Base-by-base conservation (phyloP, 2,329 filamentous ascomycete species). In the Xylariaceae sp. region DNA sequence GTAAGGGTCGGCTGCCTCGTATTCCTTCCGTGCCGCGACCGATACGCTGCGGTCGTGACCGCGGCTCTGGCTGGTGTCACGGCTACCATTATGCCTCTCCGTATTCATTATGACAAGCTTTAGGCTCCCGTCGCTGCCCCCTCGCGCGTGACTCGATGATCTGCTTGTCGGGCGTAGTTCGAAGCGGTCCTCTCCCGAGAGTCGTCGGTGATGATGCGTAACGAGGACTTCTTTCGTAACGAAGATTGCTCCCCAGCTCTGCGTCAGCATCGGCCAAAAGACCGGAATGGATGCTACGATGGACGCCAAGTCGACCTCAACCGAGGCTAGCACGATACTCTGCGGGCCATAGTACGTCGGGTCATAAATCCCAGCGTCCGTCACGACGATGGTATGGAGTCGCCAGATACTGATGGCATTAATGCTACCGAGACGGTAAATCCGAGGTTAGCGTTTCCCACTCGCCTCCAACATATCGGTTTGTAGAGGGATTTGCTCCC, bases 161-260 rank as follows among this genome's bases (percentile, higher is more conserved):
- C 43, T 1, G 2, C 47, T 56, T 3, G 46, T n/a, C 5, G 52
- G 26, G 43, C 32, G 47, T 3, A 59, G 51, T 30, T 59, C 57
- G 41, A 55, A 57, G 15, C 46, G 32, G 50, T 56, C 53, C 19
- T 55, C 57, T 36, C 61, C 55, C 3, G 64, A 65, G 7, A 65
- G 53, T 9, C 63, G 62, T 0, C 64, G 62, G 56, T 66, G 65
- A 47, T 66, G 63, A 42, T 55, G 64, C 46, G 63, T 65, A 10
- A 69, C 61, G 59, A 64, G 67, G 8, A 72, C 65, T 47, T 72
- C 70, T 12, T 67, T 67, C 13, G 69, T 71, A 13, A 72, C 65
- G 53, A 71, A 70, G 54, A 72, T 71, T 32, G 53, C 61, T 51
- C 62, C 65, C 32, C 70, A 34, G 8, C 53, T 55, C 19, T 66